Conservation (phyloP, 331 rosid species). For the Pyracantha coccinea region DNA sequence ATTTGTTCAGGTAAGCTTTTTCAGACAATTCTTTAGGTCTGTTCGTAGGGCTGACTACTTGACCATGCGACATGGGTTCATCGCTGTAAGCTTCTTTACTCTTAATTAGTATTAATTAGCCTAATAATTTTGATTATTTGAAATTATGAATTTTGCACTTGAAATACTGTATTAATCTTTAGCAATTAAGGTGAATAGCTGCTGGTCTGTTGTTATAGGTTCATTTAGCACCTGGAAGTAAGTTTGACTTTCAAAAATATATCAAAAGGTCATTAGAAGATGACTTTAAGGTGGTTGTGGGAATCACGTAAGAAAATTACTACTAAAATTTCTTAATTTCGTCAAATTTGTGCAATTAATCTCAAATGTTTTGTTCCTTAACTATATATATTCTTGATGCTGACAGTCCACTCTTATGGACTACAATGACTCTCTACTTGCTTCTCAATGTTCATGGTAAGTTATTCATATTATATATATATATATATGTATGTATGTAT, state of each 20-base stretch:
- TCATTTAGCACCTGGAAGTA: slow-evolving; percentile 92
- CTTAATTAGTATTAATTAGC: too few relatives aligned
- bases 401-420: slow-evolving; percentile 74
- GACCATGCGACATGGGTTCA: slow-evolving; percentile 91
- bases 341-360: not conserved
- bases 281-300: slow-evolving; percentile 95
- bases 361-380: not conserved
- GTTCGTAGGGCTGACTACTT: slow-evolving; percentile 86
- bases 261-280: slow-evolving; percentile 94
- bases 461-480: not conserved
- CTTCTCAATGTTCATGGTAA: slow-evolving; percentile 74
- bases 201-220: slow-evolving; percentile 37
- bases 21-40: slow-evolving; percentile 86
- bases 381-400: slow-evolving; percentile 4
- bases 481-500: too few relatives aligned
- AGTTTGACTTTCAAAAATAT: slow-evolving; percentile 88
- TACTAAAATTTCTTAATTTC: not conserved
- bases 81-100: slow-evolving; percentile 47
- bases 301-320: slow-evolving; percentile 52
- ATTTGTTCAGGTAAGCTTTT: slow-evolving; percentile 65
- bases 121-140: too few relatives aligned
- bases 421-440: slow-evolving; percentile 56
- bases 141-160: too few relatives aligned
- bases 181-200: not conserved
- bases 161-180: not conserved